Base-by-base conservation (phyloP, 768 basidiomycete species). In the Trametopsis cervina region DNA sequence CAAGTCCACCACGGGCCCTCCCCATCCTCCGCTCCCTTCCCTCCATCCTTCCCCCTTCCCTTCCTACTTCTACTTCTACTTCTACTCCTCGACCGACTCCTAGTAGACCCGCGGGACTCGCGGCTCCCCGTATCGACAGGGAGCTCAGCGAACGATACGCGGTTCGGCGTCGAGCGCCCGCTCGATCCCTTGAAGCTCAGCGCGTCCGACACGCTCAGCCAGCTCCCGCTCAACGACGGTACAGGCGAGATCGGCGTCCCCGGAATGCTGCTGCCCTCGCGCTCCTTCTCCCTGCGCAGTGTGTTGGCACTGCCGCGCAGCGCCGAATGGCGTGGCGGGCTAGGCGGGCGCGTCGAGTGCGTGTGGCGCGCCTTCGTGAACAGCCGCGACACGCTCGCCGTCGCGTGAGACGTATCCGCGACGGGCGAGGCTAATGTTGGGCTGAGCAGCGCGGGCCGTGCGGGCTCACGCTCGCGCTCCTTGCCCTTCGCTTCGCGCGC, bases 361-460 rank as follows among this genome's bases (percentile, higher is more conserved):
- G 80, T 73, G 56, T 76, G 75, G 9, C 68, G 66, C 7, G 64
- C 72, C 52, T 80, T 83, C 0, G 85, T 86, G 56, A 83, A 84
- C 12, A 89, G 73, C n/a, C 83, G 73, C 20, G 85, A 87, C 41
- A 90, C 72, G 23, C 81, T 84, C 1, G 87, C 88, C 1, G 88
- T 90, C 1, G 88, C 82, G 4, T 70, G 84, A 3, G 83, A 85
- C 3, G 83, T 83, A n/a, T 76, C 72, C 4, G 76, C 70, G 20
- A 72, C 66, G 4, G 83, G 69, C 15, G 29, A 7, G 1, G 63
- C 59, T 9, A 78, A 77, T 9, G 72, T 69, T 1, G 84, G 81
- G 2, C 77, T 73, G 3, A 65, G 66, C 62, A 58, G 54, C n/a
- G 62, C 23, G 46, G 77, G 67, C 27, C 71, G 47, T 13, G 62